phyloP scores from a whole-genome alignment of 2,329 filamentous ascomycete species.

The Pezicula radicicola region DNA sequence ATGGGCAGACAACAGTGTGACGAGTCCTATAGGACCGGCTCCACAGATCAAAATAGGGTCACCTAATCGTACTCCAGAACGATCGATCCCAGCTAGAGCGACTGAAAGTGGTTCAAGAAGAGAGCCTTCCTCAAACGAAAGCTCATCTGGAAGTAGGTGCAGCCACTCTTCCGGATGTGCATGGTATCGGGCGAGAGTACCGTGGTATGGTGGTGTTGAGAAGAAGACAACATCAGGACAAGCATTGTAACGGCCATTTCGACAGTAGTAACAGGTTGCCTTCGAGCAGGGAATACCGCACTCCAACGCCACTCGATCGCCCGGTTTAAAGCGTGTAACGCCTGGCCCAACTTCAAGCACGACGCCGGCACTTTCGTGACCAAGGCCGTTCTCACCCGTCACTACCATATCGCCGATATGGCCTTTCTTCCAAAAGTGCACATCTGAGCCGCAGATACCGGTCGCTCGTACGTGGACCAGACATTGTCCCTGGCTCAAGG shows the following conservation, averaged over 20 bases:
- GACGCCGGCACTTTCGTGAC: constrained; percentile 81
- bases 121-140: constrained; percentile 89
- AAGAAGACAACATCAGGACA: constrained; percentile 84
- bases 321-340: constrained; percentile 61
- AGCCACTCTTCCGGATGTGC: constrained; percentile 94
- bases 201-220: constrained; percentile 85
- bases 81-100: constrained; percentile 82
- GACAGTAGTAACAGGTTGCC: constrained; percentile 81
- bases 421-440: constrained; percentile 96
- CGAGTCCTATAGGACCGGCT: constrained; percentile 89
- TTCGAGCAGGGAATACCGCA: constrained; percentile 80
- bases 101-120: constrained; percentile 89
- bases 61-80: constrained; percentile 76
- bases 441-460: constrained; percentile 94
- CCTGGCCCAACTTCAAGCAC: constrained; percentile 78
- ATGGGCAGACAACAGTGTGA: constrained; percentile 78
- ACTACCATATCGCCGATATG: constrained; percentile 97
- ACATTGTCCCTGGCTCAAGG: constrained; percentile 79
- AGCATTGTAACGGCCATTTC: constrained; percentile 92
- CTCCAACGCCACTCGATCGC: constrained; percentile 91
- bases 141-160: constrained; percentile 81
- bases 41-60: constrained; percentile 89
- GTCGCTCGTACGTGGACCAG: constrained; percentile 88
- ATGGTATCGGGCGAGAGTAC: constrained; percentile 85
- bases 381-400: constrained; percentile 65